Base-by-base conservation (phyloP, 352 stramenopile species). In the Phytophthora syringae region DNA sequence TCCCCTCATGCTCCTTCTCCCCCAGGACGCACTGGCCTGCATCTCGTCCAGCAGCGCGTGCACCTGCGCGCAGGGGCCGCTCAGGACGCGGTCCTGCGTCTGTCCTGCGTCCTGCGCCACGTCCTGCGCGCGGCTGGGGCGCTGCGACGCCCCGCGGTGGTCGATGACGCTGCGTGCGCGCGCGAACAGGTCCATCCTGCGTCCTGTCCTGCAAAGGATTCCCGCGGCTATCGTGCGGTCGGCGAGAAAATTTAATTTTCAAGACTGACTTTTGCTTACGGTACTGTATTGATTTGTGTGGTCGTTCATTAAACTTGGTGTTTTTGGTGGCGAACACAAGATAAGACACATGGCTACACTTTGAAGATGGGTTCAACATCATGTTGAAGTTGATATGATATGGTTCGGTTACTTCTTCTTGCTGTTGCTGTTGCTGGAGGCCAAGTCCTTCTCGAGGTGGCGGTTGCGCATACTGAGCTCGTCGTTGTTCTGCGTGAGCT, bases 401-500 rank as follows among this genome's bases (percentile, higher is more conserved):
- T 47, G 40, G 18, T 20, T 32, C 6, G 77, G 73, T 13, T 74
- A 57, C 56, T 71, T 71, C 49, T 74, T n/a, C n/a, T n/a, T n/a
- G n/a, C n/a, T n/a, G n/a, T n/a, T n/a, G n/a, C n/a, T n/a, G n/a
- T n/a, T 81, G 21, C 11, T 43, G 28, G 15, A 22, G 30, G 22
- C 58, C 18, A 81, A 57, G 45, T 72, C 64, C 62, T 89, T 91
- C 53, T 93, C 84, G 48, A 88, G 74, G 45, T 84, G 77, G 66
- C 88, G 86, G 64, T 80, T 80, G 45, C 84, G 72, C 47, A 76
- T 72, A 27, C 72, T 57, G 20, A 91, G 72, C 62, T 94, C 81
- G 56, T 94, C 86, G 64, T 90, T 89, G 47, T 75, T 75, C 55
- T 90, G 80, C 61, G 77, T 91, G 36, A 93, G 70, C 59, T 89